Evolutionary conservation across 495 filamentous ascomycete genomes (phyloP).

Genomic region (Xylaria flabelliformis): DNA sequence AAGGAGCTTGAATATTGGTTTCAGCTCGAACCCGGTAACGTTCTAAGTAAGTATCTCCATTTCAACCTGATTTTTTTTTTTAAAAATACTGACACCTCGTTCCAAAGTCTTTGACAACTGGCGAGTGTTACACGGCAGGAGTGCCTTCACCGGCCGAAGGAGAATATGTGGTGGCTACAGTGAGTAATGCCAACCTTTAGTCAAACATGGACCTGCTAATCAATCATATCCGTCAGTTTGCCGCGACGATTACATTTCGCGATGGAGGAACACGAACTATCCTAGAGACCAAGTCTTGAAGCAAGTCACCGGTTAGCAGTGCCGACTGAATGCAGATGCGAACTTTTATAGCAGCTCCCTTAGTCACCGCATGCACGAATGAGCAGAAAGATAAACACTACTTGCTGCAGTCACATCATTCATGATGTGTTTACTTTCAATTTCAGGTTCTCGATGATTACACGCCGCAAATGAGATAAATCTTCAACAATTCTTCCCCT

Average conservation of each 20-base stretch:
- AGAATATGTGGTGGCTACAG: conserved; percentile 90
- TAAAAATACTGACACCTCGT: conserved; percentile 23
- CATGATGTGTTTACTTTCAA: background rate
- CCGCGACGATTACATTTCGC: conserved; percentile 83
- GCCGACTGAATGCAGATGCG: background rate
- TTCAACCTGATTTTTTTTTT: background rate
- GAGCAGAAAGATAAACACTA: background rate
- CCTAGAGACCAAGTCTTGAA: conserved; percentile 57
- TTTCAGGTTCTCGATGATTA: background rate
- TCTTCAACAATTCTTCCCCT: background rate
- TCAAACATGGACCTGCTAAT: background rate
- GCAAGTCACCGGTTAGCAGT: conserved; percentile 42
- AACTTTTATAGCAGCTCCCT: background rate
- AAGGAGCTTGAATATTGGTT: conserved; percentile 69
- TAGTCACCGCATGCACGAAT: background rate
- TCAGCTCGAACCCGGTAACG: conserved; percentile 76
- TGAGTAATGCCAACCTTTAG: conserved; percentile 51
- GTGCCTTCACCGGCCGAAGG: conserved; percentile 79
- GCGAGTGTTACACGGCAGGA: conserved; percentile 87
- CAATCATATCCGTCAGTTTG: conserved; percentile 63
- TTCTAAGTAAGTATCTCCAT: conserved; percentile 65
- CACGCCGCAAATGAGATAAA: background rate
- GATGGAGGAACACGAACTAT: conserved; percentile 74
- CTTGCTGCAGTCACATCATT: background rate
- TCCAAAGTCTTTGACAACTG: conserved; percentile 88